Conservation (phyloP, 2,329 filamentous ascomycete species). For the Aschersonia sp. region DNA sequence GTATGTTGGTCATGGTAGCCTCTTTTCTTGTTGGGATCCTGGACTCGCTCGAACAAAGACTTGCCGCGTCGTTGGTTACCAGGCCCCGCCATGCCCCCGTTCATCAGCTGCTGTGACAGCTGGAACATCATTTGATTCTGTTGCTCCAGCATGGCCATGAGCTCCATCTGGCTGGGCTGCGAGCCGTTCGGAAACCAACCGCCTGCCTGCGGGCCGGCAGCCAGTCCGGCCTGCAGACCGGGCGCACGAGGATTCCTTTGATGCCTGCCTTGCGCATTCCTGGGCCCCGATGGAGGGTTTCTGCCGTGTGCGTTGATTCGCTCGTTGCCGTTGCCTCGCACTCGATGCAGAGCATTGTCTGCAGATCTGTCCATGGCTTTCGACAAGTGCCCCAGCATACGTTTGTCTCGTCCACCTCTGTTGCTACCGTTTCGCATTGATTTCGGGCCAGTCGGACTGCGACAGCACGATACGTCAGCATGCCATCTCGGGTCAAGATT, state of each 20-base stretch:
- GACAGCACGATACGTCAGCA: neutral
- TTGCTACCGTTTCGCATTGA: slow-evolving; percentile 69
- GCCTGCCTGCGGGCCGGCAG: slow-evolving; percentile 19
- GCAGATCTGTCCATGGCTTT: slow-evolving; percentile 65
- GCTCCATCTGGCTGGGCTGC: slow-evolving; percentile 36
- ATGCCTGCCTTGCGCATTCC: slow-evolving; percentile 35
- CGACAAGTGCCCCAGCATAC: slow-evolving; percentile 73
- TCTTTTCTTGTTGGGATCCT: slow-evolving; percentile 32
- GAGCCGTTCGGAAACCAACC: slow-evolving; percentile 33
- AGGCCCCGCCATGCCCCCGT: slow-evolving; percentile 29
- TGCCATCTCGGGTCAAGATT: neutral
- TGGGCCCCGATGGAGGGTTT: slow-evolving; percentile 56
- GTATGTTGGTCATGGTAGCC: slow-evolving; percentile 17
- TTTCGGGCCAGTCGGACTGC: slow-evolving; percentile 82
- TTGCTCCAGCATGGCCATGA: slow-evolving; percentile 70
- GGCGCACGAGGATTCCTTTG: slow-evolving; percentile 30
- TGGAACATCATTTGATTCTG: slow-evolving; percentile 78
- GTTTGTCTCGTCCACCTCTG: slow-evolving; percentile 53
- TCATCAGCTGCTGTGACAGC: slow-evolving; percentile 48
- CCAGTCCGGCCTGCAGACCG: slow-evolving; percentile 34
- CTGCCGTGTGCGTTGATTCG: slow-evolving; percentile 69
- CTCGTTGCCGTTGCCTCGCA: slow-evolving; percentile 59
- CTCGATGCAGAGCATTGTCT: slow-evolving; percentile 67
- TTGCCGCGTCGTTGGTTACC: slow-evolving; percentile 27
- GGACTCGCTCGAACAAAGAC: slow-evolving; percentile 64